These are phyloP conservation scores for Brassica hybrid DNA, from an alignment of 441 rosid genomes.

Conservation along the genomic window DNA sequence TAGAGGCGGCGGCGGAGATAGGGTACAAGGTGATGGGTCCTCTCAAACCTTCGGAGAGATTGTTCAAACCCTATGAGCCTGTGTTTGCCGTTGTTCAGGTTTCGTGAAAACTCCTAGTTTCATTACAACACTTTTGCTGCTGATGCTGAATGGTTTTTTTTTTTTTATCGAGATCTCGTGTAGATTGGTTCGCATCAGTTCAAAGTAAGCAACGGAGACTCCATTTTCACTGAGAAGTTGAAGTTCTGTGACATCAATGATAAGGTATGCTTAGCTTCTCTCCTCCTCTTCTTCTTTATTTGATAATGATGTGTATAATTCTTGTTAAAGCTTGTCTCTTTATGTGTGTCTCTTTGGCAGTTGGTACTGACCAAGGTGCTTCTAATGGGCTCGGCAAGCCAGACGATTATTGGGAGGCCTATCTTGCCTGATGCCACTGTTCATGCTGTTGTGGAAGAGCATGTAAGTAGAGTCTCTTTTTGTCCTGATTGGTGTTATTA, in stretches of 20 bases:
- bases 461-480: neutral
- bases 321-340: neutral
- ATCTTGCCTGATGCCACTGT: slow-evolving; percentile 79
- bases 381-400: slow-evolving; percentile 72
- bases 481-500: neutral
- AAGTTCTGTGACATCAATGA: slow-evolving; percentile 93
- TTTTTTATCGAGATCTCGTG: neutral
- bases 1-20: slow-evolving; percentile 72
- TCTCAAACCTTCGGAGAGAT: slow-evolving; percentile 57
- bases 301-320: neutral
- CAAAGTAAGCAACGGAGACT: slow-evolving; percentile 91
- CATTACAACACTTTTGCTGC: too few relatives aligned
- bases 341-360: slow-evolving; percentile 51
- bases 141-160: too few relatives aligned
- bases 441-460: slow-evolving; percentile 93
- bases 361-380: slow-evolving; percentile 83
- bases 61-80: slow-evolving; percentile 74
- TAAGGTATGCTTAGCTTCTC: slow-evolving; percentile 48
- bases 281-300: neutral
- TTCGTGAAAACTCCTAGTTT: neutral
- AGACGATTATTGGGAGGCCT: slow-evolving; percentile 86
- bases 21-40: slow-evolving; percentile 83
- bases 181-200: slow-evolving; percentile 96
- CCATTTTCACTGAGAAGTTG: slow-evolving; percentile 77
- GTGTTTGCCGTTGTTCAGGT: slow-evolving; percentile 95